Evolutionary conservation across 768 basidiomycete genomes (phyloP).

Genomic region (Mrakia gelida): DNA sequence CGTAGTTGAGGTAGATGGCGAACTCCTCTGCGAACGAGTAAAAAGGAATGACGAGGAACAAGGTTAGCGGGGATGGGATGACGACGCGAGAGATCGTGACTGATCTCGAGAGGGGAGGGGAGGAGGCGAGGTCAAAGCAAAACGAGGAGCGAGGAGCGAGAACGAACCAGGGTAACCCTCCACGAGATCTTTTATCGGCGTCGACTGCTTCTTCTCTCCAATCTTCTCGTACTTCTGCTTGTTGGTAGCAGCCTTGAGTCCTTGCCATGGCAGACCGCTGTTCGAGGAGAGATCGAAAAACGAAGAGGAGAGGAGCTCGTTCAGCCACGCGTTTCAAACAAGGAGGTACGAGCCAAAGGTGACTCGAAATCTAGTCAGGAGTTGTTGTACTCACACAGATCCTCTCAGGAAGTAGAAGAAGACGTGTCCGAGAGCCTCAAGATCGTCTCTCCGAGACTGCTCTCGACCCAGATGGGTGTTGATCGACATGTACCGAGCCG

Average conservation of each 20-base stretch:
- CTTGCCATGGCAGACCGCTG: conserved; percentile 90
- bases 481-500: conserved; percentile 99
- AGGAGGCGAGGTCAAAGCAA: not conserved
- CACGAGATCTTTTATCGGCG: conserved; percentile 92
- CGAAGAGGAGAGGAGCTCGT: not conserved
- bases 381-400: conserved; percentile 17
- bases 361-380: not conserved
- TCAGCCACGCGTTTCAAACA: not conserved
- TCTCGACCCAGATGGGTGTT: conserved; percentile 94
- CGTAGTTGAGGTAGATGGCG: conserved; percentile 97
- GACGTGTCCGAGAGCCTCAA: conserved; percentile 98
- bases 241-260: conserved; percentile 97
- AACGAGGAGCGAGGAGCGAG: conserved; percentile 24
- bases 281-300: not conserved
- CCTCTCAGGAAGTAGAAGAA: conserved; percentile 99
- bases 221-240: conserved; percentile 99
- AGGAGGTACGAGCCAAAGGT: not conserved
- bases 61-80: not conserved
- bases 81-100: not conserved
- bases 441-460: conserved; percentile 85
- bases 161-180: conserved; percentile 85
- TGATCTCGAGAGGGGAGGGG: too few relatives aligned
- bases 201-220: conserved; percentile 98
- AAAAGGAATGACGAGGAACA: conserved; percentile 23
- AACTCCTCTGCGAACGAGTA: conserved; percentile 72